A percentile compares a stretch with the other conserved stretches of the same genome.
phyloP scores from a whole-genome alignment of 306 rosid genomes.

The Calophaca sinica region DNA sequence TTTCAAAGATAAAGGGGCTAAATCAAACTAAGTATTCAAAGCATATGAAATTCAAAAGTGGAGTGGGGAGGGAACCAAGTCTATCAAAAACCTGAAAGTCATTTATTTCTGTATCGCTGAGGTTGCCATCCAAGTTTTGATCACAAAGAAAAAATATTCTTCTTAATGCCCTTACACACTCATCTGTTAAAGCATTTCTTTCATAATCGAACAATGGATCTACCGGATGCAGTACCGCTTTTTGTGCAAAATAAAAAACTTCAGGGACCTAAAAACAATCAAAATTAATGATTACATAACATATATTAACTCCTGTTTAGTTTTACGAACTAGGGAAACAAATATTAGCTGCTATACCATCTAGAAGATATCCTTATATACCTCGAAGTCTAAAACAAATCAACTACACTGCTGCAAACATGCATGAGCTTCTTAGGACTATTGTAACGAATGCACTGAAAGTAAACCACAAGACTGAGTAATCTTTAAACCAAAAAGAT shows the following conservation, averaged over 20 bases:
- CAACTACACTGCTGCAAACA: not conserved
- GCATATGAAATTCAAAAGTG: constrained; percentile 11
- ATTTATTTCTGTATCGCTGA: constrained; percentile 79
- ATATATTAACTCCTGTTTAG: not conserved
- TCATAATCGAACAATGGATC: constrained; percentile 87
- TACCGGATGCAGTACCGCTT: constrained; percentile 88
- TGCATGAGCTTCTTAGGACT: constrained; percentile 19
- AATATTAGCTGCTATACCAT: constrained; percentile 25
- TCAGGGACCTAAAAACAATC: constrained; percentile 75
- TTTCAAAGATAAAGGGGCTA: constrained; percentile 25
- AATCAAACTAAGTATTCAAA: constrained; percentile 27
- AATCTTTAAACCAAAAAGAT: constrained; percentile 3
- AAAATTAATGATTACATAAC: constrained; percentile 36
- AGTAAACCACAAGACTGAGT: constrained; percentile 3
- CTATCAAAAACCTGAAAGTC: constrained; percentile 75
- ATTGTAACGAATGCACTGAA: not conserved
- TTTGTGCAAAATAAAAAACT: constrained; percentile 87
- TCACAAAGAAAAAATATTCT: constrained; percentile 85
- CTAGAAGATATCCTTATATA: constrained; percentile 31
- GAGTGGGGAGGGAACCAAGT: not conserved
- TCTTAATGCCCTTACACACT: constrained; percentile 77
- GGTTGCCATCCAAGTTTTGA: constrained; percentile 84
- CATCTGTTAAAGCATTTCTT: constrained; percentile 65
- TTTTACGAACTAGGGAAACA: constrained; percentile 39
- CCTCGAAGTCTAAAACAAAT: constrained; percentile 16